A percentile compares a stretch with the other conserved stretches of the same genome.
phyloP scores from a whole-genome alignment of 2,329 filamentous ascomycete species.

The Trichothecium sympodiale region DNA sequence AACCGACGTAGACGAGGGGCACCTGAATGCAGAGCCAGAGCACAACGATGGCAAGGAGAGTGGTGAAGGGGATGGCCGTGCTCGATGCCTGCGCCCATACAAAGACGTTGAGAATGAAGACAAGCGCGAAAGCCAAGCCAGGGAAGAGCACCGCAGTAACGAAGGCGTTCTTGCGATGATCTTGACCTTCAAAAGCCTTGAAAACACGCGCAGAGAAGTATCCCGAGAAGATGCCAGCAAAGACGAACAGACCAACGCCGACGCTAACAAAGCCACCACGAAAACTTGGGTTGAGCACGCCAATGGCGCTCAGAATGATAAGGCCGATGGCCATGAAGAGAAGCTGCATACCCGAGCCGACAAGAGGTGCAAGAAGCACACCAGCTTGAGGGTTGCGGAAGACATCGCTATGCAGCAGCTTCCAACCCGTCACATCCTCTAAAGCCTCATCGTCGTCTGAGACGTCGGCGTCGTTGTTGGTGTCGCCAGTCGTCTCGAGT shows the following conservation, averaged over 20 bases:
- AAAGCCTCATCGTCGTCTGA: constrained; percentile 48
- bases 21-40: constrained; percentile 82
- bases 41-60: constrained; percentile 58
- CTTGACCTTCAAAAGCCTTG: constrained; percentile 67
- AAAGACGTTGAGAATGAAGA: constrained; percentile 78
- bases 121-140: constrained; percentile 60
- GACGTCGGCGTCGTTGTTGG: constrained; percentile 28
- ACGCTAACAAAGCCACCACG: constrained; percentile 84
- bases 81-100: constrained; percentile 85
- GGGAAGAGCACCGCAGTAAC: constrained; percentile 71
- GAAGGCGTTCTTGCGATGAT: constrained; percentile 66
- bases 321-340: constrained; percentile 71
- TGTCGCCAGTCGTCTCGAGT: no score
- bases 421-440: constrained; percentile 82
- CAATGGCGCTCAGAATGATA: constrained; percentile 61
- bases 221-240: constrained; percentile 74
- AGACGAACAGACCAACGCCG: constrained; percentile 70
- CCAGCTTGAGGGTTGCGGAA: constrained; percentile 65
- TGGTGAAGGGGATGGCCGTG: constrained; percentile 76
- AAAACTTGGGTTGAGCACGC: constrained; percentile 75
- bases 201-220: constrained; percentile 80
- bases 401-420: constrained; percentile 77
- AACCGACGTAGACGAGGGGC: constrained; percentile 71
- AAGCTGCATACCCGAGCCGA: constrained; percentile 80
- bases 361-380: constrained; percentile 63